Conservation (phyloP, 371 early-diverging fungal genomes). For the Sporodiniella umbellata region DNA sequence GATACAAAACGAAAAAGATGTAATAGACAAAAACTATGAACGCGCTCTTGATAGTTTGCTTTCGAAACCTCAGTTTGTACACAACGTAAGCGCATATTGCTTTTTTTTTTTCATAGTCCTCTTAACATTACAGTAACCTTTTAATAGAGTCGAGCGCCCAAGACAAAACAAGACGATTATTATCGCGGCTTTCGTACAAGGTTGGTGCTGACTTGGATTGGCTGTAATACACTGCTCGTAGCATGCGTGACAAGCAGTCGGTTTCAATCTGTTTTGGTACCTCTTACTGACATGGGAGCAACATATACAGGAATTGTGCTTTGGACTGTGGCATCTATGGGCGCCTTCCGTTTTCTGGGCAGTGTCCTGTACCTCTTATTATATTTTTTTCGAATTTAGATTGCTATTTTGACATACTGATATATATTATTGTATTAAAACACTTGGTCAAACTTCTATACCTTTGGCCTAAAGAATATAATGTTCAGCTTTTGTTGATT, state of each 20-base stretch:
- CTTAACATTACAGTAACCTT: not conserved
- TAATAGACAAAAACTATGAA: conserved; percentile 72
- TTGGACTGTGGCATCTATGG: conserved; percentile 79
- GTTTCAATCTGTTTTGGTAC: conserved; percentile 37
- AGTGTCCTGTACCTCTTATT: conserved; percentile 47
- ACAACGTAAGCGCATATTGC: conserved; percentile 13
- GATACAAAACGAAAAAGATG: conserved; percentile 61
- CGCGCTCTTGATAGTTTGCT: conserved; percentile 56
- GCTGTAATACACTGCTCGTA: conserved; percentile 78
- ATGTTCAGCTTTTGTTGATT: no score
- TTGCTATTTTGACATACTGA: no score
- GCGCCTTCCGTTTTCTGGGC: conserved; percentile 77
- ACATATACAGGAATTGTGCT: conserved; percentile 79
- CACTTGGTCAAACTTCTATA: no score
- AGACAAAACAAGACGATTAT: conserved; percentile 83
- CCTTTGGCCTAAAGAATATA: no score
- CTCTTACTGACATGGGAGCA: conserved; percentile 9
- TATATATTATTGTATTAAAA: no score
- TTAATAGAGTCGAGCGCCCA: conserved; percentile 61
- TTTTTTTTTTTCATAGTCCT: not conserved
- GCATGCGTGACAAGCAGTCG: conserved; percentile 58
- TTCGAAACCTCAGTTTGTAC: conserved; percentile 38
- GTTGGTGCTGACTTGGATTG: conserved; percentile 81
- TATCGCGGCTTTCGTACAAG: conserved; percentile 83
- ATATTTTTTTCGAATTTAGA: conserved; percentile 24